Evolutionary conservation across 2,329 filamentous ascomycete species (phyloP).

Genomic region (Magnaporthiopsis incrustans): DNA sequence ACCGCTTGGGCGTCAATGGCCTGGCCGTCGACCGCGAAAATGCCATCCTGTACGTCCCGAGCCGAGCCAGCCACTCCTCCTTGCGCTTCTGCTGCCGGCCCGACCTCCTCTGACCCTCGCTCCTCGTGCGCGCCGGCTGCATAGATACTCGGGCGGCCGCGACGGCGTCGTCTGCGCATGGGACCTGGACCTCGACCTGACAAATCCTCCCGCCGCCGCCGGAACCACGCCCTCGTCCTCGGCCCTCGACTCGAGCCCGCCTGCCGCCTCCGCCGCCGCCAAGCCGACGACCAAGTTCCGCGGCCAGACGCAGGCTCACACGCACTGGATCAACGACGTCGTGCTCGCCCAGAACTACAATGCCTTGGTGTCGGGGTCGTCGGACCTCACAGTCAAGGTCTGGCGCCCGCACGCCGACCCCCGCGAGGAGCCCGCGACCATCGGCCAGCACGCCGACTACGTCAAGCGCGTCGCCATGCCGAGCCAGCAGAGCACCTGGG

Average conservation of each 20-base stretch:
- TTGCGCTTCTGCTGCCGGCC: background rate
- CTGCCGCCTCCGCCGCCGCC: slow-evolving; percentile 24
- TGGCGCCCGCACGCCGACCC: slow-evolving; percentile 71
- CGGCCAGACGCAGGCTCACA: slow-evolving; percentile 65
- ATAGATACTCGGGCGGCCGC: slow-evolving; percentile 84
- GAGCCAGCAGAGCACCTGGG: slow-evolving; percentile 58
- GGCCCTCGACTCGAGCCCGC: slow-evolving; percentile 13
- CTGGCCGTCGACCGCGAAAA: slow-evolving; percentile 77
- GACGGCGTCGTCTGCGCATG: slow-evolving; percentile 95
- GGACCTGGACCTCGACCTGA: slow-evolving; percentile 70
- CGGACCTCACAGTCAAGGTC: slow-evolving; percentile 87
- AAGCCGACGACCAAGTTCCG: slow-evolving; percentile 49
- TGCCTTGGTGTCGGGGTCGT: slow-evolving; percentile 80
- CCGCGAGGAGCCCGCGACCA: slow-evolving; percentile 63
- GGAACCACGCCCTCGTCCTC: slow-evolving; percentile 17
- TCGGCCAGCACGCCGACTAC: slow-evolving; percentile 92
- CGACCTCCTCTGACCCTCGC: slow-evolving; percentile 1
- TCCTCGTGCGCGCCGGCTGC: background rate
- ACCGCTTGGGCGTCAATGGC: slow-evolving; percentile 90
- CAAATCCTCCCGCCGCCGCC: slow-evolving; percentile 16
- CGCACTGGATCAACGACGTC: slow-evolving; percentile 95
- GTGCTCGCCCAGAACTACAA: slow-evolving; percentile 69
- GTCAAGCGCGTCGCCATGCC: slow-evolving; percentile 89
- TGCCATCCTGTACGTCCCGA: slow-evolving; percentile 67
- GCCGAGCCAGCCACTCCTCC: slow-evolving; percentile 9